These are phyloP conservation scores for Tolypocladium cylindrosporum DNA, from an alignment of 2,329 filamentous ascomycete species.

Conservation along the genomic window DNA sequence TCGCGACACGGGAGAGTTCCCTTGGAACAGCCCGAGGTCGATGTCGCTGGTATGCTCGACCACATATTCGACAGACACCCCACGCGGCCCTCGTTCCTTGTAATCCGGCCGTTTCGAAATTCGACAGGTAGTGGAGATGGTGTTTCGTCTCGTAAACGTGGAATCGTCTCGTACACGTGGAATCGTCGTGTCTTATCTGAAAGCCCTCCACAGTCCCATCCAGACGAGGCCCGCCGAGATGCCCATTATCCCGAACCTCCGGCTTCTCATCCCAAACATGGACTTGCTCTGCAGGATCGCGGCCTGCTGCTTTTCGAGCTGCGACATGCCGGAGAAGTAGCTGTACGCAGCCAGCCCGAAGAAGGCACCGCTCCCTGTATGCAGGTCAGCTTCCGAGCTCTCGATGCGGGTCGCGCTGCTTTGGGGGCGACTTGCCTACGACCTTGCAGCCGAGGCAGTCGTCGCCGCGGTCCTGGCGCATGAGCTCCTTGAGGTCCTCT, in stretches of 20 bases:
- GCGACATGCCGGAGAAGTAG: slow-evolving; percentile 63
- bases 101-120: too few species aligned
- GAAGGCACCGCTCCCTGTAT: slow-evolving; percentile 61
- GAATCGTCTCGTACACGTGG: background rate
- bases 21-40: background rate
- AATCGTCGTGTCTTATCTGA: slow-evolving; percentile 32
- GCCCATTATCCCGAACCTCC: slow-evolving; percentile 54
- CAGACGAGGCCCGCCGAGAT: slow-evolving; percentile 60
- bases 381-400: background rate
- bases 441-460: slow-evolving; percentile 65
- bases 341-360: slow-evolving; percentile 68
- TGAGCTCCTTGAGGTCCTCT: slow-evolving; percentile 48
- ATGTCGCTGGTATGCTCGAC: background rate
- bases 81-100: too few species aligned
- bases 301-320: slow-evolving; percentile 57
- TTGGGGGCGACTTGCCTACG: slow-evolving; percentile 45
- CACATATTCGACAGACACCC: background rate
- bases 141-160: background rate
- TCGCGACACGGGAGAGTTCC: background rate
- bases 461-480: slow-evolving; percentile 45
- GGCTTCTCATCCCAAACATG: slow-evolving; percentile 62
- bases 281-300: slow-evolving; percentile 59
- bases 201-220: slow-evolving; percentile 59
- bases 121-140: background rate
- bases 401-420: background rate